These are phyloP conservation scores for Hygrophorus russula DNA, from an alignment of 768 basidiomycete species.

Conservation along the genomic window DNA sequence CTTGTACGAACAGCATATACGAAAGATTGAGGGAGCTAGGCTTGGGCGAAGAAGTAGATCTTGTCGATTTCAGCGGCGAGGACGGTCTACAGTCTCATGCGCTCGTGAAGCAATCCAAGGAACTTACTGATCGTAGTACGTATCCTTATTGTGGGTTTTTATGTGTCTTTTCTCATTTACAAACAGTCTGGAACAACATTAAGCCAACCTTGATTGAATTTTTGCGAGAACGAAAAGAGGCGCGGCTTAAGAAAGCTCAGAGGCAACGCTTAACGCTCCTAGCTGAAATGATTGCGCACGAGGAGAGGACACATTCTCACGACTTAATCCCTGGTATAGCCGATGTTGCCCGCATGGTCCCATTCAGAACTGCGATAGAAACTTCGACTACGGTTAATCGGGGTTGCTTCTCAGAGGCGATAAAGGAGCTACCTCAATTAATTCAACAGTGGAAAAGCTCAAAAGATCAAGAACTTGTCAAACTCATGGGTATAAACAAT, in stretches of 20 bases:
- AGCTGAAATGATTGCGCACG: constrained; percentile 3
- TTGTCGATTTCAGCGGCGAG: constrained; percentile 1
- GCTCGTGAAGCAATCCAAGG: constrained; percentile 36
- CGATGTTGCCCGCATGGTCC: constrained; percentile 10
- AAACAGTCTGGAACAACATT: constrained; percentile 13
- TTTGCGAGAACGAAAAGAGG: constrained; percentile 6
- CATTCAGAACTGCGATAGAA: constrained; percentile 11
- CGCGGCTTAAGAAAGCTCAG: constrained; percentile 8
- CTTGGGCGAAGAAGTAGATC: constrained; percentile 10
- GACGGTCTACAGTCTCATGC: constrained; percentile 24
- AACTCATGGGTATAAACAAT: constrained; percentile 5
- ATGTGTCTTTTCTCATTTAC: not conserved
- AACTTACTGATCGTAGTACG: constrained; percentile 40
- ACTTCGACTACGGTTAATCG: constrained; percentile 8
- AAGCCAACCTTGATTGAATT: constrained; percentile 8
- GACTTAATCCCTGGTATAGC: constrained; percentile 9
- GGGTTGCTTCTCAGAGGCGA: constrained; percentile 9
- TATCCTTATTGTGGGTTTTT: constrained; percentile 7
- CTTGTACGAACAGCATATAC: constrained; percentile 7
- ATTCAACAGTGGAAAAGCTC: constrained; percentile 9
- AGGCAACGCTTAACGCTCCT: constrained; percentile 4
- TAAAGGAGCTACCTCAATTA: constrained; percentile 7
- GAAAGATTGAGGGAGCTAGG: constrained; percentile 1
- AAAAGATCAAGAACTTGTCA: constrained; percentile 9
- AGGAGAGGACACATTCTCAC: constrained; percentile 7